Percentiles rank a stretch among this genome's conserved stretches.
These are phyloP conservation scores for Rhizodiscina lignyota DNA, from an alignment of 495 filamentous ascomycete genomes.

Conservation along the genomic window DNA sequence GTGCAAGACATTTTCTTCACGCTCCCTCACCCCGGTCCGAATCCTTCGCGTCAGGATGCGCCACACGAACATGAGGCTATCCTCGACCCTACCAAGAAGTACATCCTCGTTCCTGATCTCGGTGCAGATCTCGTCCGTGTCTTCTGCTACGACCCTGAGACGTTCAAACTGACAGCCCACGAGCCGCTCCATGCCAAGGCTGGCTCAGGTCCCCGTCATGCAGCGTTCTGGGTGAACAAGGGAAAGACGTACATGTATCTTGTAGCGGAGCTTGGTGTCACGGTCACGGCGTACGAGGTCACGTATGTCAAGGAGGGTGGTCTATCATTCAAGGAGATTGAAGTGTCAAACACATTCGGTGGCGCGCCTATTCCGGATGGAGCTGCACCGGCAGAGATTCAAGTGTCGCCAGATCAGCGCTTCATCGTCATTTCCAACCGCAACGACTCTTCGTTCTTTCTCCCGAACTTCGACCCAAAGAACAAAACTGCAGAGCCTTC, in stretches of 20 bases:
- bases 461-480: conserved; percentile 10
- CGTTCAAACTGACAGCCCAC: conserved; percentile 8
- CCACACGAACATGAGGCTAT: conserved; percentile 21
- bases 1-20: conserved; percentile 14
- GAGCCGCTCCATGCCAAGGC: conserved; percentile 7
- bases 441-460: conserved; percentile 30
- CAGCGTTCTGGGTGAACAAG: conserved; percentile 14
- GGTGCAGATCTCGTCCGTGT: conserved; percentile 20
- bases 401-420: conserved; percentile 39
- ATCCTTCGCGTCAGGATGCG: conserved; percentile 15
- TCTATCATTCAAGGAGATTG: conserved; percentile 14
- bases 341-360: conserved; percentile 13
- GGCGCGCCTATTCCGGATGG: conserved; percentile 8
- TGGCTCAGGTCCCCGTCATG: conserved; percentile 22
- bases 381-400: conserved; percentile 40
- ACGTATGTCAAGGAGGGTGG: conserved; percentile 12
- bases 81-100: conserved; percentile 22
- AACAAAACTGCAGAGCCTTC: conserved; percentile 14
- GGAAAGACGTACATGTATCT: background rate
- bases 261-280: conserved; percentile 8
- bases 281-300: conserved; percentile 17
- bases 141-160: conserved; percentile 12
- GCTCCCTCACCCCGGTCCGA: conserved; percentile 8
- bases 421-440: conserved; percentile 52
- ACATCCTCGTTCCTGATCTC: conserved; percentile 23